Percentiles rank a stretch among this genome's conserved stretches.
These are phyloP conservation scores for Cutaneotrichosporon curvatum DNA, from an alignment of 1,284 basidiomycete species.

Conservation along the genomic window DNA sequence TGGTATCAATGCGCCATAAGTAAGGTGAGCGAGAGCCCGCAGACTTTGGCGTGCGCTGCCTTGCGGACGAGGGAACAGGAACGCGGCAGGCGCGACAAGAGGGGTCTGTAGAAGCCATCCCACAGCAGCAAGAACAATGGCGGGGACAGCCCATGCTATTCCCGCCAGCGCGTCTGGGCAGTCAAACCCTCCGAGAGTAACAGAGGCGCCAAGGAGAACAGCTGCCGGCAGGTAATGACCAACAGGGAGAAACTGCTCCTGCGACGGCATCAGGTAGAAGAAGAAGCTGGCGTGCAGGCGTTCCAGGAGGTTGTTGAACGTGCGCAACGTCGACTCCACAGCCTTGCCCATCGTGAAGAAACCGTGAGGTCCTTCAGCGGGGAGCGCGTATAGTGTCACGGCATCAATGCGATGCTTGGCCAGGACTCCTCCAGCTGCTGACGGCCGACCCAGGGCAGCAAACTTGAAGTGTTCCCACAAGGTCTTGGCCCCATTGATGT, in stretches of 20 bases:
- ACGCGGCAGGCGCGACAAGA: conserved; percentile 15
- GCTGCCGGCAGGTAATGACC: conserved; percentile 81
- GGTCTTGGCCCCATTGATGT: conserved; percentile 27
- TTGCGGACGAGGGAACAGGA: conserved; percentile 49
- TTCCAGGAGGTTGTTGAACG: conserved; percentile 86
- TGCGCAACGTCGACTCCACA: conserved; percentile 76
- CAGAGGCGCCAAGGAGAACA: conserved; percentile 67
- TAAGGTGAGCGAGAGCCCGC: conserved; percentile 44
- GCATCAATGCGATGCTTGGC: conserved; percentile 81
- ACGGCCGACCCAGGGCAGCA: conserved; percentile 39
- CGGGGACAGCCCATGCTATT: conserved; percentile 18
- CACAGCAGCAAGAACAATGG: conserved; percentile 14
- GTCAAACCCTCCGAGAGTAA: conserved; percentile 72
- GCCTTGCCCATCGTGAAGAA: conserved; percentile 85
- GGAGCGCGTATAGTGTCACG: conserved; percentile 79
- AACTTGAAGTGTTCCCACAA: conserved; percentile 37
- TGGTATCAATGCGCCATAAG: conserved; percentile 74
- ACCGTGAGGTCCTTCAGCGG: conserved; percentile 85
- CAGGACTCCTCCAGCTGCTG: conserved; percentile 48
- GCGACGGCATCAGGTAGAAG: conserved; percentile 76
- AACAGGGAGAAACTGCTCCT: conserved; percentile 76
- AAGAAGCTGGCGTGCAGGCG: conserved; percentile 92
- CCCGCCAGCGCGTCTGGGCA: conserved; percentile 65
- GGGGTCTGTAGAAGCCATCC: conserved; percentile 20
- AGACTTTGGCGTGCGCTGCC: conserved; percentile 47